Percentiles rank a stretch among this genome's conserved stretches.
Conservation (phyloP, 495 filamentous ascomycete genomes). For the Xylona heveae region DNA sequence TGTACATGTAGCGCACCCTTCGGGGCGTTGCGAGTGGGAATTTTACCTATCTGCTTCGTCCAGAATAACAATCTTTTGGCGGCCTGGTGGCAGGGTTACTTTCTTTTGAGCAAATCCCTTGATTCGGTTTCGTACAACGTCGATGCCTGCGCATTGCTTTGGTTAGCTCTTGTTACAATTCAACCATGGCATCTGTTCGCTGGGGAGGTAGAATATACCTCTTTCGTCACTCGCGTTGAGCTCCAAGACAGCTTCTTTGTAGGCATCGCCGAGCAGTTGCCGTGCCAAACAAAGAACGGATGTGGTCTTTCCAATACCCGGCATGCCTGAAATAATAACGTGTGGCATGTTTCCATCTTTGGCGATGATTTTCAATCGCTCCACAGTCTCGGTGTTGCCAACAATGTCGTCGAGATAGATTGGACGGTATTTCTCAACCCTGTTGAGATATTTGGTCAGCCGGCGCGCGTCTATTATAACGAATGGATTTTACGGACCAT, state of each 20-base stretch:
- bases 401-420: constrained; percentile 90
- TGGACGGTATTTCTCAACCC: constrained; percentile 98
- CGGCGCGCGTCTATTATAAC: constrained; percentile 4
- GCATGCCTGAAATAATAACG: constrained; percentile 97
- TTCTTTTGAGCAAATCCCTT: constrained; percentile 99
- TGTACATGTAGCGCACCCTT: too few relatives aligned
- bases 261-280: constrained; percentile 77
- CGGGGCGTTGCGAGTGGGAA: too few relatives aligned
- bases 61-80: constrained; percentile 92
- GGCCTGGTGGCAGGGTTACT: constrained; percentile 74
- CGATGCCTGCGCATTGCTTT: too few relatives aligned
- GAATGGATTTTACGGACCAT: constrained; percentile 34
- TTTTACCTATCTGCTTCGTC: constrained; percentile 68
- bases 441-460: constrained; percentile 17
- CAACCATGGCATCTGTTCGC: too few relatives aligned
- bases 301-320: constrained; percentile 97
- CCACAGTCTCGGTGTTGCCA: constrained; percentile 92
- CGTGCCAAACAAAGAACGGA: constrained; percentile 85
- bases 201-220: too few relatives aligned
- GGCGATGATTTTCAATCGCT: constrained; percentile 94
- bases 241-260: constrained; percentile 95
- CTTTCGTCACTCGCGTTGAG: constrained; percentile 92
- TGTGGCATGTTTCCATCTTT: constrained; percentile 99
- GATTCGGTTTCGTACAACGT: constrained; percentile 95
- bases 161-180: constrained; percentile 1